Base-by-base conservation (phyloP, 306 rosid genomes). In the Mimosa bimucronata region DNA sequence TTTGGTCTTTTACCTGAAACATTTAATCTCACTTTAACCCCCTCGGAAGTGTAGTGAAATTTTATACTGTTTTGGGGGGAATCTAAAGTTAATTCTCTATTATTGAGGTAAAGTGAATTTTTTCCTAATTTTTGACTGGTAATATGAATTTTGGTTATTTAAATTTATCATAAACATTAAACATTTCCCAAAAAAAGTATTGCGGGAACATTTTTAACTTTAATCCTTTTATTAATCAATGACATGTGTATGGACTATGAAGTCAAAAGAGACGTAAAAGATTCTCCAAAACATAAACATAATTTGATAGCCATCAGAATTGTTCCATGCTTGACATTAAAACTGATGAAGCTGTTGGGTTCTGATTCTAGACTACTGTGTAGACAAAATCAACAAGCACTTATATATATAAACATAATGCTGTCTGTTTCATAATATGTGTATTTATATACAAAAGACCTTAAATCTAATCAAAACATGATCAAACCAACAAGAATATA, bases 281-380 rank as follows among this genome's bases (percentile, higher is more conserved):
- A n/a, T 37, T 67, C 73, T 38, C 26, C 40, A 18, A 31, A 65
- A 65, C 69, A 14, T 29, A 8, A 65, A 3, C 40, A 13, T 26
- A 50, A 50, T 30, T 30, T 65, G 26, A 13, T 30, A 31, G 9
- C 57, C 8, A 18, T 0, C 11, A 65, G n/a, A 11, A 28, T 70
- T 18, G 18, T 50, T 50, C 57, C 41, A 23, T 13, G 74, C 37
- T 5, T 25, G 37, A 44, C 45, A 6, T n/a, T 26, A 55, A 71
- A 45, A 42, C 52, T 45, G 15, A 42, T 42, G 29, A 42, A 70
- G 21, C 40, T 45, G 38, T 45, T 26, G 15, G 60, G 41, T 71
- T 71, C 75, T 71, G 60, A 71, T 71, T 71, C 75, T 45, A 25
- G 60, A 28, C 75, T 6, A 8, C 14, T 44, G 40, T 71, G 26